phyloP scores from a whole-genome alignment of 2,329 filamentous ascomycete genomes.

The Ceratocystis diversiconidia region DNA sequence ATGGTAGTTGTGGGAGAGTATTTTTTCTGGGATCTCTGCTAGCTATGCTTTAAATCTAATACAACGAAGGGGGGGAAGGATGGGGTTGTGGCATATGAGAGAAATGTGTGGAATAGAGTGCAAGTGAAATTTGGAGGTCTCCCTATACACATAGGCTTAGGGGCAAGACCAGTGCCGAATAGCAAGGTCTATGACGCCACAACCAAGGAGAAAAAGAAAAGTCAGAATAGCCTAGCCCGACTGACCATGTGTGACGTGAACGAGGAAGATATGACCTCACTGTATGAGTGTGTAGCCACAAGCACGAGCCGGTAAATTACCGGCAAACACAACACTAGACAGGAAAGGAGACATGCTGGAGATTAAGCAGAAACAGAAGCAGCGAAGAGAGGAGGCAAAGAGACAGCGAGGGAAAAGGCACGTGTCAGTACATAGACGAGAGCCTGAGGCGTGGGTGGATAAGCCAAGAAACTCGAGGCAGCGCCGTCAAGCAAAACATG shows the following conservation, averaged over 20 bases:
- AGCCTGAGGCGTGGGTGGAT: not conserved
- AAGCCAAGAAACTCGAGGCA: not conserved
- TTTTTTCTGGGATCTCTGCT: slow-evolving; percentile 1
- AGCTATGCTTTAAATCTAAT: not conserved
- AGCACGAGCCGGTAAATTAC: not conserved
- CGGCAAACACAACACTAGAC: not conserved
- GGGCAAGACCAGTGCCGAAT: not conserved
- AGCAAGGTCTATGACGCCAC: not conserved
- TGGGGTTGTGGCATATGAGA: not conserved
- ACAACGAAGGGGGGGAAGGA: not conserved
- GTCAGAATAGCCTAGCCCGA: slow-evolving; percentile 1
- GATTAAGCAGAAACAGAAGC: not conserved
- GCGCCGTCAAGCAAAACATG: not conserved
- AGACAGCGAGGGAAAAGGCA: not conserved
- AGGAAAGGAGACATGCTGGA: not conserved
- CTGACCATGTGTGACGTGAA: not conserved
- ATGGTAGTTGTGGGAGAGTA: slow-evolving; percentile 6
- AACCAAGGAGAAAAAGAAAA: not conserved
- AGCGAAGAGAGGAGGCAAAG: not conserved
- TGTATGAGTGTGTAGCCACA: not conserved
- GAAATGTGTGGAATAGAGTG: not conserved
- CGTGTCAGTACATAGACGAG: not conserved
- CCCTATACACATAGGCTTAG: not conserved
- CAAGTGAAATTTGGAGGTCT: not conserved
- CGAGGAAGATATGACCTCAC: not conserved